Conservation (phyloP, 179 eudicot species). For the Drosera spatulata region DNA sequence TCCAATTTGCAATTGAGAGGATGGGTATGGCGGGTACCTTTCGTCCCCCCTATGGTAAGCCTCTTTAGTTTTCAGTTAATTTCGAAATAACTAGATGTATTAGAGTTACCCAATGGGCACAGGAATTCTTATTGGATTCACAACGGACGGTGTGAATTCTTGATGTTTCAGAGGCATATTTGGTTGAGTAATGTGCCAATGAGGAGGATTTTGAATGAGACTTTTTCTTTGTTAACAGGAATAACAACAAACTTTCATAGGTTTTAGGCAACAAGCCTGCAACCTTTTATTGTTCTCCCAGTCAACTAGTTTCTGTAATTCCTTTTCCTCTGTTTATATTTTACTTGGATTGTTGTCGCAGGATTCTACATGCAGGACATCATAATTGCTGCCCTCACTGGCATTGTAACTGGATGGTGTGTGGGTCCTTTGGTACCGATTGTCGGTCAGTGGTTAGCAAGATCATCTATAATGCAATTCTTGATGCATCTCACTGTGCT, state of each 20-base stretch:
- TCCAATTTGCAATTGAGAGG: constrained; percentile 77
- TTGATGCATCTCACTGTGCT: constrained; percentile 70
- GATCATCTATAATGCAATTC: constrained; percentile 51
- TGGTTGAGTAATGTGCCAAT: not conserved
- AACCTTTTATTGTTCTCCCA: too few relatives aligned
- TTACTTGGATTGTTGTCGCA: constrained; percentile 22
- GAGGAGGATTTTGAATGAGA: not conserved
- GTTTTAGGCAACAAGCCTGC: too few relatives aligned
- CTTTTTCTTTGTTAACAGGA: too few relatives aligned
- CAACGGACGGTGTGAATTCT: too few relatives aligned
- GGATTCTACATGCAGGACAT: constrained; percentile 79
- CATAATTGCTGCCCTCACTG: constrained; percentile 62
- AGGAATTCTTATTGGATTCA: too few relatives aligned
- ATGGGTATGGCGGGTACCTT: constrained; percentile 97
- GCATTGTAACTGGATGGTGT: constrained; percentile 77
- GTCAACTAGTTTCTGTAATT: not conserved
- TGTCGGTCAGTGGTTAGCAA: constrained; percentile 73
- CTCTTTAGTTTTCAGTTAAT: too few relatives aligned
- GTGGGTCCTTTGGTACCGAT: constrained; percentile 85
- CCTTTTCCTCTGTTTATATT: not conserved
- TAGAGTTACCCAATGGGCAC: too few relatives aligned
- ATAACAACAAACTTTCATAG: too few relatives aligned
- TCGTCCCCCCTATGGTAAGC: constrained; percentile 94
- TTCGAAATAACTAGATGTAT: too few relatives aligned
- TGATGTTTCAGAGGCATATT: not conserved